Evolutionary conservation across 2,329 filamentous ascomycete species (phyloP), one percentile per base, ranked within the genome.

Genomic region (Mycosphaerella sp.): DNA sequence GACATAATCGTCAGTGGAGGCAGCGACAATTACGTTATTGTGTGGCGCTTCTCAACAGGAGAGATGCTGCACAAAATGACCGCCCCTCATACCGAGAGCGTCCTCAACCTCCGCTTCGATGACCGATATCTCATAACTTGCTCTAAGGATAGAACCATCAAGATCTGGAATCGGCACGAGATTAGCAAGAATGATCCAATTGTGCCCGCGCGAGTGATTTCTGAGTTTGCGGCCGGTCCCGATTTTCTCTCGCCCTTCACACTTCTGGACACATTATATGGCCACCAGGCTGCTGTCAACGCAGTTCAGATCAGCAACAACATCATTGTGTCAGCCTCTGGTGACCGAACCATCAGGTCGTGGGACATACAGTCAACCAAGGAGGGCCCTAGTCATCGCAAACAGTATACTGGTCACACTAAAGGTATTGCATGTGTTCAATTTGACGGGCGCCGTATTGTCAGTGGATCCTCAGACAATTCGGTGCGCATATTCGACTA

Each of bases 341-440:
- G 93, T 14, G 93, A 98, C 67, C 84, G 93, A 34, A 82, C 86
- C 56, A 90, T 98, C 71, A 96, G 95, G 68, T 79, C 96, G 16
- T 98, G 93, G 93, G 85, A 94, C 67, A 87, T 95, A 74, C 85
- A 85, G 14, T 91, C 87, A 67, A 77, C 79, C 40, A 82, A 86
- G 62, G 37, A 40, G 21, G 52, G 52, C 2, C 46, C 52, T 12
- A 54, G 46, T 21, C 52, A 54, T 35, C 52, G 52, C 17, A 54
- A 95, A 34, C 53, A 87, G 0, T 82, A 95, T 30, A 77, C 87
- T 35, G 93, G 91, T 1, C 93, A 98, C 64, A 82, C 81, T 57
- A 98, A 98, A 68, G 93, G 93, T 28, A 97, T 98, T 62, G 93
- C 93, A 2, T 98, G 93, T 67, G 90, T 98, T 13, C 91, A 98